Evolutionary conservation across 148 eudicot species (phyloP).

Genomic region (Arbutus unedo): DNA sequence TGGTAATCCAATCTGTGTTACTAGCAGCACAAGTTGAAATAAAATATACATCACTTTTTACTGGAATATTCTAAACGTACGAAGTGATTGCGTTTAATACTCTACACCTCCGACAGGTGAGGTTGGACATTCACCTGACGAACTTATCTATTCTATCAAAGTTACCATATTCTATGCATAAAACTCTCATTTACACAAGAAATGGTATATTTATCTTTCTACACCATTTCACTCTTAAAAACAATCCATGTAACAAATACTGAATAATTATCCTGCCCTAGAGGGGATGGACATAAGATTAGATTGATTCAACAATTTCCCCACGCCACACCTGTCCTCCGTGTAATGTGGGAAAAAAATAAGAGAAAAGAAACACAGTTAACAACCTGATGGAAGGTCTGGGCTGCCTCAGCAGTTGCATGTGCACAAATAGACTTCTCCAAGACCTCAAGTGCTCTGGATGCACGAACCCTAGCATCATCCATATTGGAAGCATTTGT

Average conservation of each 20-base stretch:
- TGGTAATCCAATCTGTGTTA: not conserved
- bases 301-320: too few species aligned
- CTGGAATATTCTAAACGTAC: not conserved
- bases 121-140: not conserved
- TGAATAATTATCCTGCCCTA: too few species aligned
- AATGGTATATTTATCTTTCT: not conserved
- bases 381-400: conserved; percentile 54
- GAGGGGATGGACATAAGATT: too few species aligned
- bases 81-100: not conserved
- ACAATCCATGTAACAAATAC: not conserved
- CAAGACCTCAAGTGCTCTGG: conserved; percentile 70
- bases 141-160: not conserved
- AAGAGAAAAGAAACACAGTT: not conserved
- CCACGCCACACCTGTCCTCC: too few species aligned
- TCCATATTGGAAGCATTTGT: conserved; percentile 53
- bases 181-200: not conserved
- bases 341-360: too few species aligned
- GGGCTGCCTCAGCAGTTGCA: conserved; percentile 49
- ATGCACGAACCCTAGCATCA: conserved; percentile 71
- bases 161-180: not conserved
- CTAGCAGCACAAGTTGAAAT: not conserved
- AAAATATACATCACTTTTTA: not conserved
- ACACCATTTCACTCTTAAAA: not conserved
- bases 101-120: not conserved
- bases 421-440: conserved; percentile 60